These are phyloP conservation scores for Babesia caballi DNA, from an alignment of 169 alveolate species.

Conservation along the genomic window DNA sequence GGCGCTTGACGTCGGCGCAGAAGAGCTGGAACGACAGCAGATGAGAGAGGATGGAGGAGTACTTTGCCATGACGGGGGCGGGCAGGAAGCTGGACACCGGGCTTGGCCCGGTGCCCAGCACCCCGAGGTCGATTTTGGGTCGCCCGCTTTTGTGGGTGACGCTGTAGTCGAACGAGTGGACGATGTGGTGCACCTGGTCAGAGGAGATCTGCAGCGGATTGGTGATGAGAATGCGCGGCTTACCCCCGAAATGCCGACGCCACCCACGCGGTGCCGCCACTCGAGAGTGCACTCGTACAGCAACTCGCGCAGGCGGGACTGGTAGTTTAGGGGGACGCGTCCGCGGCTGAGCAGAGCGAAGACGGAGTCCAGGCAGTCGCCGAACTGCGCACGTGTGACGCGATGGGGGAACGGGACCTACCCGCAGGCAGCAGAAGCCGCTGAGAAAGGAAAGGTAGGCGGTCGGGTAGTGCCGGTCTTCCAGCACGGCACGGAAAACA, in stretches of 20 bases:
- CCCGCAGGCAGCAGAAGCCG: constrained; percentile 26
- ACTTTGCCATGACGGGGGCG: neutral
- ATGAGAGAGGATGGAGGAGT: neutral
- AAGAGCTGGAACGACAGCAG: constrained; percentile 10
- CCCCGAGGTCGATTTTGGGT: neutral
- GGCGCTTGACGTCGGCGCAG: neutral
- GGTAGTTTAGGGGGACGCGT: constrained; percentile 29
- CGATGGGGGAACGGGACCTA: neutral
- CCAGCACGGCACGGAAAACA: neutral
- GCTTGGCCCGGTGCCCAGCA: neutral
- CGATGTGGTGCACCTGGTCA: neutral
- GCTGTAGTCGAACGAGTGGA: neutral
- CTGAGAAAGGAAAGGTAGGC: neutral
- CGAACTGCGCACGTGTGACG: constrained; percentile 5
- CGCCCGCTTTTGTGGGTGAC: neutral
- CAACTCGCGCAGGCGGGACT: neutral
- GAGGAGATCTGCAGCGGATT: neutral
- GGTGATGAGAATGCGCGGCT: neutral
- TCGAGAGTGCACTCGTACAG: neutral
- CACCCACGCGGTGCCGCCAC: neutral
- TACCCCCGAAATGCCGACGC: neutral
- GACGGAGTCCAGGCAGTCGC: constrained; percentile 28
- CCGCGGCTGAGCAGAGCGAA: neutral
- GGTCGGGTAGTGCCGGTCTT: neutral
- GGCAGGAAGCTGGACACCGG: neutral